These are phyloP conservation scores for Porphyridium purpureum DNA, from an alignment of 23 red algal species.

Conservation along the genomic window DNA sequence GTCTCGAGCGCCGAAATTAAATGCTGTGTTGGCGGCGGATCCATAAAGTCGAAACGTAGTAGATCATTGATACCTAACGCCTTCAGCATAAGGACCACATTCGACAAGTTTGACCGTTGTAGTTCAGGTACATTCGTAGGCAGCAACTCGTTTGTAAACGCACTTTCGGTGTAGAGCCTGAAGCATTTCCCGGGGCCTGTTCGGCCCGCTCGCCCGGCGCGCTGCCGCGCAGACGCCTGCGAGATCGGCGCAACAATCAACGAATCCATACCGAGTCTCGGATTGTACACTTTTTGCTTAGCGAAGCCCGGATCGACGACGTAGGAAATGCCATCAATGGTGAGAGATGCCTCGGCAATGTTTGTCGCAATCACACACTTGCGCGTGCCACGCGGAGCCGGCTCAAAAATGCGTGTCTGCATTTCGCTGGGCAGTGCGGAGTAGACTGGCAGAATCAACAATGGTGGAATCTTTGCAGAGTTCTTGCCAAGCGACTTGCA, in stretches of 20 bases:
- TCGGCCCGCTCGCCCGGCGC: slow-evolving; percentile 79
- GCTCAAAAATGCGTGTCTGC: slow-evolving; percentile 85
- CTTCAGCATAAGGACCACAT: slow-evolving; percentile 66
- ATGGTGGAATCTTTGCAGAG: slow-evolving; percentile 38
- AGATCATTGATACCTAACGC: slow-evolving; percentile 88
- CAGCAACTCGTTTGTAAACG: slow-evolving; percentile 87
- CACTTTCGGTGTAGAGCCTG: slow-evolving; percentile 71
- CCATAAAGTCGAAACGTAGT: slow-evolving; percentile 91
- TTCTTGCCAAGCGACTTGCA: slow-evolving; percentile 36
- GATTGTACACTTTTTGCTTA: slow-evolving; percentile 93
- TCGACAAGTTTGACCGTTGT: slow-evolving; percentile 79
- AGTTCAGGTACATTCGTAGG: slow-evolving; percentile 78
- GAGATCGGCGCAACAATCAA: slow-evolving; percentile 89
- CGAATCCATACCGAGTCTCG: slow-evolving; percentile 82
- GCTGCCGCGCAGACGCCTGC: slow-evolving; percentile 76
- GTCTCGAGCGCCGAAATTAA: slow-evolving; percentile 88
- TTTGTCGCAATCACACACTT: slow-evolving; percentile 93
- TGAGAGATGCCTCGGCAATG: slow-evolving; percentile 93
- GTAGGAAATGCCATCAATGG: slow-evolving; percentile 96
- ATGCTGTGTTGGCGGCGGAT: slow-evolving; percentile 67
- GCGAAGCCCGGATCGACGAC: slow-evolving; percentile 95
- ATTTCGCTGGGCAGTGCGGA: slow-evolving; percentile 72
- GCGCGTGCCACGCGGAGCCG: slow-evolving; percentile 43
- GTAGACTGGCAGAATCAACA: slow-evolving; percentile 78
- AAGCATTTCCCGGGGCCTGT: slow-evolving; percentile 89